Conservation (phyloP, 306 rosid species). For the Amphicarpaea edgeworthii region DNA sequence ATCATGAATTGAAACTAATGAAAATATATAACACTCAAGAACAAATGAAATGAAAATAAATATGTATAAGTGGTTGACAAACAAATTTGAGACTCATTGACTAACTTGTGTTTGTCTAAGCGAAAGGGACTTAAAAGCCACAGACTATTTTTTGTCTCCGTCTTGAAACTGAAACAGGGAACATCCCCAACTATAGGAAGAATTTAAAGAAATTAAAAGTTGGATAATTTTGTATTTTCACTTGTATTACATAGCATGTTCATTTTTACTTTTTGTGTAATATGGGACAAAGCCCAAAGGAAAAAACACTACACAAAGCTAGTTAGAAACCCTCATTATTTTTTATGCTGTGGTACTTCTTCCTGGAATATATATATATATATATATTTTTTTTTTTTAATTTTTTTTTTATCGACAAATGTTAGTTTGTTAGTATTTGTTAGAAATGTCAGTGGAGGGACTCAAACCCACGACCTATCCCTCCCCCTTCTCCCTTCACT, state of each 20-base stretch:
- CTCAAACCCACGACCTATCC: too few relatives aligned
- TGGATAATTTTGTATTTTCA: neutral
- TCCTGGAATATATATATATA: too few relatives aligned
- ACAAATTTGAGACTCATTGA: neutral
- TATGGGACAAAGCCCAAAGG: neutral
- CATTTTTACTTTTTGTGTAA: neutral
- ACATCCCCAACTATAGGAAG: neutral
- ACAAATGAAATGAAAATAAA: neutral
- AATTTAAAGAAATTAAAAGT: neutral
- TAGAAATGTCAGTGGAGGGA: too few relatives aligned
- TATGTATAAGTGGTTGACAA: neutral
- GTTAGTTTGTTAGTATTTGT: too few relatives aligned
- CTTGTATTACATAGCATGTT: neutral
- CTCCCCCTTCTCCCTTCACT: too few relatives aligned
- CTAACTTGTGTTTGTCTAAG: neutral
- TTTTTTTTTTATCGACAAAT: too few relatives aligned
- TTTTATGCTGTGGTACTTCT: neutral
- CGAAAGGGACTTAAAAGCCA: neutral
- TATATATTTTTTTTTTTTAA: too few relatives aligned
- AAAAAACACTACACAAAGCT: neutral
- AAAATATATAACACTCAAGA: slow-evolving; percentile 5
- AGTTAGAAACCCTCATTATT: neutral
- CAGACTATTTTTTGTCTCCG: neutral
- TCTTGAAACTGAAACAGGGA: neutral
- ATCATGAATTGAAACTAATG: slow-evolving; percentile 7